These are phyloP conservation scores for Dothideomycetidae sp. DNA, from an alignment of 2,329 filamentous ascomycete genomes.

Conservation along the genomic window DNA sequence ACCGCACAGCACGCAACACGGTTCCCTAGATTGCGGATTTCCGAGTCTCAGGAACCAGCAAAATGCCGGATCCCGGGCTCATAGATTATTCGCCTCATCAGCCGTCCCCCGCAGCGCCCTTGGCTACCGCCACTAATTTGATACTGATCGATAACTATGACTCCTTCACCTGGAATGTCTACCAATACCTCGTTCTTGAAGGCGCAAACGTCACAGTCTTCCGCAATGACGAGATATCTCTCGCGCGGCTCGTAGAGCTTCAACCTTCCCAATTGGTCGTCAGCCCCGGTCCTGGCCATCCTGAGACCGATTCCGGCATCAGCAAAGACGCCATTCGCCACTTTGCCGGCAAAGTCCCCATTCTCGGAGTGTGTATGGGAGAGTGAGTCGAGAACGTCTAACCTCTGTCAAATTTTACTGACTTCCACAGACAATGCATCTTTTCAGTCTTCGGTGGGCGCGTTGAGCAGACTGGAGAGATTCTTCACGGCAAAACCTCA, in stretches of 20 bases:
- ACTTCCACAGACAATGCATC: constrained; percentile 84
- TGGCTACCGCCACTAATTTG: constrained; percentile 74
- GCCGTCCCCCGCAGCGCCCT: constrained; percentile 55
- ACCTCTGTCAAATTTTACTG: no score
- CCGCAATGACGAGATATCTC: constrained; percentile 79
- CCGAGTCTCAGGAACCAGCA: no score
- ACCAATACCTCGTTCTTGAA: constrained; percentile 95
- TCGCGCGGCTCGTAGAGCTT: constrained; percentile 69
- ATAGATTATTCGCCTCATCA: constrained; percentile 81
- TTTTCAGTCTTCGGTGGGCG: constrained; percentile 85
- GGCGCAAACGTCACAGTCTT: constrained; percentile 80
- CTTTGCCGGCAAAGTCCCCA: constrained; percentile 86
- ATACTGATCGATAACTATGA: constrained; percentile 98
- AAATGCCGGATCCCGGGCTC: constrained; percentile 32
- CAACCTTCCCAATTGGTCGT: constrained; percentile 89
- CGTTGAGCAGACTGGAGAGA: constrained; percentile 87
- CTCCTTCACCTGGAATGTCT: constrained; percentile 98
- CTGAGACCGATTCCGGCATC: constrained; percentile 77
- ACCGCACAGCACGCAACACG: no score
- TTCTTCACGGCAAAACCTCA: constrained; percentile 93
- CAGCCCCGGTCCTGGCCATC: constrained; percentile 90
- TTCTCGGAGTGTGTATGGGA: constrained; percentile 98
- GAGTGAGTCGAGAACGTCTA: constrained; percentile 47
- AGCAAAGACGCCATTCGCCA: constrained; percentile 82
- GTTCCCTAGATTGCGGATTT: no score